These are phyloP conservation scores for Mycena chlorophos DNA, from an alignment of 768 basidiomycete species.

Conservation along the genomic window DNA sequence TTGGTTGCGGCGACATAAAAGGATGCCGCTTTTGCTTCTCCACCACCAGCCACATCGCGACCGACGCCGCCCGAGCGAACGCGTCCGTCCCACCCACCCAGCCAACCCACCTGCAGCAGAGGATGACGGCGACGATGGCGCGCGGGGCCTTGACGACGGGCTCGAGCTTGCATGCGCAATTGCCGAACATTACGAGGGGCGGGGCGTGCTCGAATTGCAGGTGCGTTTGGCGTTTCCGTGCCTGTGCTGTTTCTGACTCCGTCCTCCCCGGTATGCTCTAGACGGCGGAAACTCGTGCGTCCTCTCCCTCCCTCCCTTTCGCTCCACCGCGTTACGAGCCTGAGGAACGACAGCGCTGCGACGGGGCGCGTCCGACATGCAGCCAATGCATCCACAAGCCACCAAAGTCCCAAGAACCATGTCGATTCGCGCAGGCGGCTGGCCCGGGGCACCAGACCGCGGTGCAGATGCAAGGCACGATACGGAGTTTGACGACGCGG, in stretches of 20 bases:
- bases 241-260: neutral
- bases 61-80: too few species aligned
- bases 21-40: too few species aligned
- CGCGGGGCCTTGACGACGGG: too few species aligned
- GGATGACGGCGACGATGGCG: too few species aligned
- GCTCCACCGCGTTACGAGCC: neutral
- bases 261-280: neutral
- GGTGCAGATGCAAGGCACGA: slow-evolving; percentile 2
- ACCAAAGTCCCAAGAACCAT: neutral
- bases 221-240: neutral
- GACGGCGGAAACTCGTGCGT: neutral
- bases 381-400: neutral
- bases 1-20: too few species aligned
- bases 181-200: neutral
- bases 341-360: neutral
- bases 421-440: neutral
- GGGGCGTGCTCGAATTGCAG: neutral
- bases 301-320: neutral
- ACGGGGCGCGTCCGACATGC: neutral
- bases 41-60: too few species aligned
- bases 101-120: too few species aligned
- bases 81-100: too few species aligned
- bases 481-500: neutral
- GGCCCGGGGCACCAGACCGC: slow-evolving; percentile 1
- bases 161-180: too few species aligned